phyloP scores from a whole-genome alignment of 2,329 filamentous ascomycete species.

The Beauveria bassiana region DNA sequence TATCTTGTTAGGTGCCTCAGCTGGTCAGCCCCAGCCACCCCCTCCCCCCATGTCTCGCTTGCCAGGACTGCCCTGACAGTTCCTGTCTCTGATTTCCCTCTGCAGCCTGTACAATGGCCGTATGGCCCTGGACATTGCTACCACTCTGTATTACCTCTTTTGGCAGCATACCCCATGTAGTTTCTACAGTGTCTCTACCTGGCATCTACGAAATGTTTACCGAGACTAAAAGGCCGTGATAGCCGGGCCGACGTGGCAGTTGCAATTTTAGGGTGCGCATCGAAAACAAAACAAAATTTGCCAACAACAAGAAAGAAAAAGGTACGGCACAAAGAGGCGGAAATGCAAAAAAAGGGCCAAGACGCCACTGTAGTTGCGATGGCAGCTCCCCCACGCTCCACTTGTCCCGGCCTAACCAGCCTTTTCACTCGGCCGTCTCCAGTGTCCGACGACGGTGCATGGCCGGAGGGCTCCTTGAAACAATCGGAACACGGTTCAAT shows the following conservation, averaged over 20 bases:
- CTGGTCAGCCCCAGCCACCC: neutral
- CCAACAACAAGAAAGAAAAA: no score
- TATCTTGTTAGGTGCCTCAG: no score
- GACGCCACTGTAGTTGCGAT: neutral
- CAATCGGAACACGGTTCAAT: neutral
- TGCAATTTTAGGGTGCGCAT: no score
- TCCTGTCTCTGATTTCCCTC: neutral
- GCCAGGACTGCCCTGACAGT: neutral
- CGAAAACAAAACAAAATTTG: no score
- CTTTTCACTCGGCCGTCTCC: slow-evolving; percentile 3
- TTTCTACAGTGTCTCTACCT: slow-evolving; percentile 7
- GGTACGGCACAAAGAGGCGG: no score
- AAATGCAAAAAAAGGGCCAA: neutral
- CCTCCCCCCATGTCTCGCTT: slow-evolving; percentile 4
- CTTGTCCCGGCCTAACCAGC: neutral
- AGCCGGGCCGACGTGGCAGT: no score
- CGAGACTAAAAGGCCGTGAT: no score
- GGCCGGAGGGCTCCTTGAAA: neutral
- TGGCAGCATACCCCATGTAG: neutral
- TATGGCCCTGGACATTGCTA: slow-evolving; percentile 5
- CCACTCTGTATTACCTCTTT: neutral
- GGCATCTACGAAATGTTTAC: neutral
- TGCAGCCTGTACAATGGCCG: slow-evolving; percentile 1
- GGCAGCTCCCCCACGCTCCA: neutral
- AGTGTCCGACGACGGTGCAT: neutral